Evolutionary conservation across 257 asterid species (phyloP), one percentile per base, ranked within the genome.

Genomic region (Gardenia jasminoides): DNA sequence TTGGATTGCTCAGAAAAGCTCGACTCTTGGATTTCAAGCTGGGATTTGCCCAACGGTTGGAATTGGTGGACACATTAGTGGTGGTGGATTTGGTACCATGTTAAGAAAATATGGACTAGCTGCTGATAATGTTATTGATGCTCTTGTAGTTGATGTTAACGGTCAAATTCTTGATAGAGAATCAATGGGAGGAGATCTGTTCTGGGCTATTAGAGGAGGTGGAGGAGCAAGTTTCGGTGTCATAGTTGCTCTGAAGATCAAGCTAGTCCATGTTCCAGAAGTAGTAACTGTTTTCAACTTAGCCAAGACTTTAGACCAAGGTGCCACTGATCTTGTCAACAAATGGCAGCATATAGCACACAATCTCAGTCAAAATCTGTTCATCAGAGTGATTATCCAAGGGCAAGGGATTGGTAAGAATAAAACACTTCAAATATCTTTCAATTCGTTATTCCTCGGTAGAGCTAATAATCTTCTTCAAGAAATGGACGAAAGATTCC

Each of bases 1-100:
- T 59, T 52, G 68, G 71, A 85, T 91, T 4, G 80, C 85, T 3
- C 72, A 74, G 71, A 80, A 76, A 44, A 89, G 89, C 26, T 36
- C 31, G 0, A 65, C 43, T 10, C 87, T 61, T 13, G 92, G 83
- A 16, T 86, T 89, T 71, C 90, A 92, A 0, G 92, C 88, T 1
- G 93, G 92, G n/a, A 3, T 84, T 3, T 91, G 91, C 75, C 92
- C 89, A 0, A 88, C 90, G 22, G 85, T 87, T 0, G 92, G 92
- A 58, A 76, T 87, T 6, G 93, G 96, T 6, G 93, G 91, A 1
- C 93, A 91, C 70, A 62, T 89, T 31, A 89, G 93, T 22, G 93
- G 96, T 39, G 92, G 90, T 19, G 93, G 93, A 3, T 72, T 83
- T n/a, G 93, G 92, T 44, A 78, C 86, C 3, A 48, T 88, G 89